Percentiles rank a stretch among this genome's conserved stretches.
These are phyloP conservation scores for Harringtonia aguacate DNA, from an alignment of 2,329 filamentous ascomycete species.

Conservation along the genomic window DNA sequence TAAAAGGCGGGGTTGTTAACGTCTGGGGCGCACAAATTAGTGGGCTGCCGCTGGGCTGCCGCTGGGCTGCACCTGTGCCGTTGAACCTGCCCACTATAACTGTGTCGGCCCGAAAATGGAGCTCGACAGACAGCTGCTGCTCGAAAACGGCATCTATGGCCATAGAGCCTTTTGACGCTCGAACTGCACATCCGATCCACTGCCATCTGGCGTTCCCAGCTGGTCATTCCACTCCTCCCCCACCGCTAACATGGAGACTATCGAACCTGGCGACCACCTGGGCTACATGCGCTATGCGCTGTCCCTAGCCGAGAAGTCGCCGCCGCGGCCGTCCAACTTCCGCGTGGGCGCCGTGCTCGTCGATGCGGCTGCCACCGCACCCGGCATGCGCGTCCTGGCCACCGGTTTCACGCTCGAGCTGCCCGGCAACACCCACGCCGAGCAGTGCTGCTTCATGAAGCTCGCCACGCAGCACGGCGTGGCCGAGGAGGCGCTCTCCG, in stretches of 20 bases:
- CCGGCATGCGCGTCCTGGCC: conserved; percentile 40
- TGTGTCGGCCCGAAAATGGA: too few species aligned
- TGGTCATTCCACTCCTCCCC: not conserved
- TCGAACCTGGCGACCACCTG: conserved; percentile 25
- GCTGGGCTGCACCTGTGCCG: too few species aligned
- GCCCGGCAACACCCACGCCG: conserved; percentile 88
- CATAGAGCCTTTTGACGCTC: too few species aligned
- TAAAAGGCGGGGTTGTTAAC: not conserved
- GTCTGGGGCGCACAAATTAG: not conserved
- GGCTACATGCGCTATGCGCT: conserved; percentile 60
- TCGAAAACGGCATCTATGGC: too few species aligned
- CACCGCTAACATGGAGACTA: not conserved
- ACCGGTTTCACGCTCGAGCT: conserved; percentile 89
- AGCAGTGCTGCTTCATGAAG: conserved; percentile 85
- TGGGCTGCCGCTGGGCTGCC: too few species aligned
- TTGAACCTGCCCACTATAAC: too few species aligned
- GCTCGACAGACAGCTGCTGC: too few species aligned
- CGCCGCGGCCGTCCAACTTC: conserved; percentile 84
- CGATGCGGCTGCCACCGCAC: conserved; percentile 36
- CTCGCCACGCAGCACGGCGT: conserved; percentile 37
- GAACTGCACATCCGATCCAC: too few species aligned
- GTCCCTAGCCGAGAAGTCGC: conserved; percentile 64
- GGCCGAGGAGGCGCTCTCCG: conserved; percentile 42
- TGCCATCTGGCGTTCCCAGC: not conserved
- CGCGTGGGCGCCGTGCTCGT: conserved; percentile 88